Conservation (phyloP, 2,329 filamentous ascomycete genomes). For the Aspergillus luchuensis region DNA sequence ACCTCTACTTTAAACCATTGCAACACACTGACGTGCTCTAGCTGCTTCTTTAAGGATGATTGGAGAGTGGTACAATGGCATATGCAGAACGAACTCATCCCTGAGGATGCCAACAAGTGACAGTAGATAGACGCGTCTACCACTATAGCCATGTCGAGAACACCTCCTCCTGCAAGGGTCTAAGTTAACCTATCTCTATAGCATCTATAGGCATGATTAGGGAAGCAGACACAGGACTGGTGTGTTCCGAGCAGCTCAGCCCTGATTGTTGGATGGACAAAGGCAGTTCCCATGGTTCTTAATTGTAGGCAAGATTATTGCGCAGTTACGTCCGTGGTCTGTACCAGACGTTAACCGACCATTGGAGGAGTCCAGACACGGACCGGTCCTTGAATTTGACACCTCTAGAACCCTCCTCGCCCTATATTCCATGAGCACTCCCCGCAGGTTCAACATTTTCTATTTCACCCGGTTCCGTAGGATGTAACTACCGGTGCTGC, state of each 20-base stretch:
- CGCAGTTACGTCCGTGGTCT: conserved; percentile 16
- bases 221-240: not conserved
- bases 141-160: not conserved
- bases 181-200: not conserved
- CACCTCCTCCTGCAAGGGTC: not conserved
- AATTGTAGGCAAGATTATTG: not conserved
- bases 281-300: not conserved
- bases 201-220: not conserved
- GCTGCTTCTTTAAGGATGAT: not conserved
- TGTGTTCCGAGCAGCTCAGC: not conserved
- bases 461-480: not conserved
- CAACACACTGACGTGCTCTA: conserved; percentile 16
- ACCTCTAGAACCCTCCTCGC: conserved; percentile 2
- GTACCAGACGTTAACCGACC: conserved; percentile 3
- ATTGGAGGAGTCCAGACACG: conserved; percentile 10
- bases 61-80: not conserved
- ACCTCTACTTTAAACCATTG: not conserved
- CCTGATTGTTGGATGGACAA: not conserved
- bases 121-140: not conserved
- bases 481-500: not conserved
- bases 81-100: not conserved
- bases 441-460: not conserved
- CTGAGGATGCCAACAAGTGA: not conserved
- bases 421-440: conserved; percentile 12
- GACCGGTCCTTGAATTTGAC: not conserved